These are phyloP conservation scores for Claviceps sp. DNA, from an alignment of 2,329 filamentous ascomycete genomes.

Conservation along the genomic window DNA sequence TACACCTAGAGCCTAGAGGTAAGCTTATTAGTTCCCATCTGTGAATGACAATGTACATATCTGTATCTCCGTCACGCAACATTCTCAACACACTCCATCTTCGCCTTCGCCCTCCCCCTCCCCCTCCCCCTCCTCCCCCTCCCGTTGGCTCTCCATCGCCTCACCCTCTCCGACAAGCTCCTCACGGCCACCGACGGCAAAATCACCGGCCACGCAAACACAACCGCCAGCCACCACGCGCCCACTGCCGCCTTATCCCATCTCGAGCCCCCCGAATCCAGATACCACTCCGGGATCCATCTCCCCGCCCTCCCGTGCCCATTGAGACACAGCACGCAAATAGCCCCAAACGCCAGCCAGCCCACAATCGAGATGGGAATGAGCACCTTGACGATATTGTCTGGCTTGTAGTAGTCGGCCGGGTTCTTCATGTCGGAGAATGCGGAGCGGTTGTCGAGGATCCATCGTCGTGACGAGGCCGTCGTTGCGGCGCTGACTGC, in stretches of 20 bases:
- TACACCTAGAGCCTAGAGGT: too few relatives aligned
- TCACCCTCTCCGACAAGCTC: conserved; percentile 54
- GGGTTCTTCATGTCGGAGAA: not conserved
- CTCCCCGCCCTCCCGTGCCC: conserved; percentile 14
- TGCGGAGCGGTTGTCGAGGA: not conserved
- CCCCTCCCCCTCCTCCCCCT: conserved; percentile 30
- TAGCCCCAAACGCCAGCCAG: conserved; percentile 19
- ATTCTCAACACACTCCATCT: not conserved
- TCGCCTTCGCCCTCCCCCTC: conserved; percentile 14
- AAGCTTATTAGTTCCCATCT: too few relatives aligned
- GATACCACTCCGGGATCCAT: conserved; percentile 22
- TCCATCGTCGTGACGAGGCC: not conserved
- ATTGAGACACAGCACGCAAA: conserved; percentile 20
- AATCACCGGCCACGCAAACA: conserved; percentile 41
- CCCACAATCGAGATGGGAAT: conserved; percentile 14
- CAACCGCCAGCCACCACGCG: conserved; percentile 16
- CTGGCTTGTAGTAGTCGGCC: not conserved
- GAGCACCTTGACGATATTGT: conserved; percentile 6
- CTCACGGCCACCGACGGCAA: conserved; percentile 55
- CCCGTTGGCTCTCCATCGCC: conserved; percentile 13
- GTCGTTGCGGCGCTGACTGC: not conserved
- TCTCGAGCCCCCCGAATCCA: conserved; percentile 12
- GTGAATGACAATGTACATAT: too few relatives aligned
- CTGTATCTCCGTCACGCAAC: not conserved
- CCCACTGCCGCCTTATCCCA: conserved; percentile 12